Base-by-base conservation (phyloP, 495 filamentous ascomycete genomes). In the Tuber melanosporum region DNA sequence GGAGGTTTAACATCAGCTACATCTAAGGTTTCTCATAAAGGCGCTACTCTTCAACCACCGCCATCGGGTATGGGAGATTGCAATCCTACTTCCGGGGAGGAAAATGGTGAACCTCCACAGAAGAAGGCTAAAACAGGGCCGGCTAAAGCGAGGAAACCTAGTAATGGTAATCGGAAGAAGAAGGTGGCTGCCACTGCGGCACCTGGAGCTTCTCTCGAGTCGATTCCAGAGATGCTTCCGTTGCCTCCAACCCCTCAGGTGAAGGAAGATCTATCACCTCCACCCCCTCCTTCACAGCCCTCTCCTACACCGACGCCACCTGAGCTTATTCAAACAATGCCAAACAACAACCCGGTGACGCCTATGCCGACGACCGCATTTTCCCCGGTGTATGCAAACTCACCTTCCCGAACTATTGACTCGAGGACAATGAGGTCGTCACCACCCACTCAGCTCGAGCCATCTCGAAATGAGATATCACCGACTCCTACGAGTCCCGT, bases 401-500 rank as follows among this genome's bases (percentile, higher is more conserved):
- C 78, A 9, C 78, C 78, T 20, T 73, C 78, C 22, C 78, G 57
- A 22, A 80, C 78, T 66, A 62, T 80, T 19, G 79, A 80, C 52
- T 80, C 78, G 0, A 70, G 72, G 69, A 36, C 44, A 43, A 83
- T 83, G 81, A 81, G 78, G 26, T 83, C 82, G 46, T 83, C 82
- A 43, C 82, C 82, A 22, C 82, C 82, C 19, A 76, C 76, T 72
- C 74, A 80, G 70, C 45, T 70, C 26, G 82, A 83, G 22, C 73
- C 79, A 73, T 70, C 75, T 57, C 74, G 74, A 36, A 75, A 62
- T 32, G 79, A 81, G 69, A 76, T 77, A 62, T 83, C 82, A n/a
- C 82, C 82, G 22, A 81, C 77, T 43, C 82, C 82, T 70, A 78
- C 78, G 36, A 83, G 82, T 44, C 82, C 82, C 43, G 74, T 76